Percentiles rank a stretch among this genome's conserved stretches.
phyloP scores from a whole-genome alignment of 2,329 filamentous ascomycete genomes.

The Claviceps paspali region DNA sequence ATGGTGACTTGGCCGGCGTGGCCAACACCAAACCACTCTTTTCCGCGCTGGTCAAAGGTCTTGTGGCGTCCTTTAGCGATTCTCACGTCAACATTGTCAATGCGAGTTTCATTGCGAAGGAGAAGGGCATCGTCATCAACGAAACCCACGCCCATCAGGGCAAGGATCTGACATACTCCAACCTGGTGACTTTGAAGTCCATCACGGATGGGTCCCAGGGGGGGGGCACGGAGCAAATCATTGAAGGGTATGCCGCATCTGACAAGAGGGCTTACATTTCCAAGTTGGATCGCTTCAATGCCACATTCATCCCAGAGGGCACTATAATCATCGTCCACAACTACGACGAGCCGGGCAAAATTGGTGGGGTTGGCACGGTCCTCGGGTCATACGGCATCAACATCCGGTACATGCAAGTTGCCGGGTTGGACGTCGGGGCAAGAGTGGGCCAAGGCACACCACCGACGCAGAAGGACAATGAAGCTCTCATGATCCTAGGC shows the following conservation, averaged over 20 bases:
- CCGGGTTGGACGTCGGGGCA: constrained; percentile 26
- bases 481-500: constrained; percentile 71
- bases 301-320: constrained; percentile 58
- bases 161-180: constrained; percentile 49
- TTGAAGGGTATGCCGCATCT: constrained; percentile 48
- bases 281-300: constrained; percentile 57
- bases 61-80: constrained; percentile 54
- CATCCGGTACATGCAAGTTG: constrained; percentile 67
- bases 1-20: constrained; percentile 56
- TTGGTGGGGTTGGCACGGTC: constrained; percentile 59
- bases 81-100: constrained; percentile 71
- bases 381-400: constrained; percentile 59
- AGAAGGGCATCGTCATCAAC: constrained; percentile 63
- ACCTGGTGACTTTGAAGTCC: constrained; percentile 54
- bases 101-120: constrained; percentile 56
- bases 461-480: constrained; percentile 28
- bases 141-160: constrained; percentile 52
- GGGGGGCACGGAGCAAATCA: constrained; percentile 25
- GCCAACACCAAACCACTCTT: constrained; percentile 66
- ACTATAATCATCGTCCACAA: constrained; percentile 67
- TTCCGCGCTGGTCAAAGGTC: constrained; percentile 63
- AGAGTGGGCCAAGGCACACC: constrained; percentile 10
- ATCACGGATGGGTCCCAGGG: constrained; percentile 16
- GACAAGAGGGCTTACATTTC: constrained; percentile 53
- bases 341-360: constrained; percentile 70